A percentile compares a stretch with the other conserved stretches of the same genome.
phyloP scores from a whole-genome alignment of 371 early-diverging fungal species.

The Amoeboaphelidium protococcarum region DNA sequence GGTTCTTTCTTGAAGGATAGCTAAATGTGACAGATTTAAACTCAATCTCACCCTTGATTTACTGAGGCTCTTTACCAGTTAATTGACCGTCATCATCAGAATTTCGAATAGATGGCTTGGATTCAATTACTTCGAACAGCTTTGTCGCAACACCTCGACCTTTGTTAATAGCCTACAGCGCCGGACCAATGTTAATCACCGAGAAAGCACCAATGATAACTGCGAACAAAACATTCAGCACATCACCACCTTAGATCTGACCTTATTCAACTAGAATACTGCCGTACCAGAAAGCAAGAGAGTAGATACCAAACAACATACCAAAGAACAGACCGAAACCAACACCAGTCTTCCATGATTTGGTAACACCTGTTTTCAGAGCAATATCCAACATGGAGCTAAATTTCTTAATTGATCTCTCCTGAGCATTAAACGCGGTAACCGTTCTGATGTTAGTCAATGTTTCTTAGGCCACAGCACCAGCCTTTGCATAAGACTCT shows the following conservation, averaged over 20 bases:
- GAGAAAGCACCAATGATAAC: conserved; percentile 31
- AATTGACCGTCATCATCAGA: conserved; percentile 30
- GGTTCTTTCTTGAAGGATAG: conserved; percentile 45
- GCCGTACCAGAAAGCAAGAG: conserved; percentile 58
- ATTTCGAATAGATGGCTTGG: conserved; percentile 6
- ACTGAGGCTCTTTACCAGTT: conserved; percentile 11
- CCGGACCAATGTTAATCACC: conserved; percentile 26
- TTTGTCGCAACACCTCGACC: conserved; percentile 23
- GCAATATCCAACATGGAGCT: conserved; percentile 10
- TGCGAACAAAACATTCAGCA: conserved; percentile 38
- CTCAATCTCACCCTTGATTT: conserved; percentile 10
- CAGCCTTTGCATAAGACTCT: conserved; percentile 37
- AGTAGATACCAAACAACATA: conserved; percentile 19
- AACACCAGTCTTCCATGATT: not conserved
- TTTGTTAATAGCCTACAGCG: conserved; percentile 14
- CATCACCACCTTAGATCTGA: conserved; percentile 17
- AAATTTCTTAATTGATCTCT: conserved; percentile 33
- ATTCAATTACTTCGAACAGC: conserved; percentile 2
- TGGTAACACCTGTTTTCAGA: conserved; percentile 1
- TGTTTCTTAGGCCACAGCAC: conserved; percentile 57
- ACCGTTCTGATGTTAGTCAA: conserved; percentile 65
- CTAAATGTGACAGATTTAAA: conserved; percentile 27
- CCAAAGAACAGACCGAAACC: conserved; percentile 2
- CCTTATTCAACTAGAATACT: conserved; percentile 19
- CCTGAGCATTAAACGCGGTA: conserved; percentile 48